These are phyloP conservation scores for Aspergillus saccharolyticus DNA, from an alignment of 495 filamentous ascomycete species.

Conservation along the genomic window DNA sequence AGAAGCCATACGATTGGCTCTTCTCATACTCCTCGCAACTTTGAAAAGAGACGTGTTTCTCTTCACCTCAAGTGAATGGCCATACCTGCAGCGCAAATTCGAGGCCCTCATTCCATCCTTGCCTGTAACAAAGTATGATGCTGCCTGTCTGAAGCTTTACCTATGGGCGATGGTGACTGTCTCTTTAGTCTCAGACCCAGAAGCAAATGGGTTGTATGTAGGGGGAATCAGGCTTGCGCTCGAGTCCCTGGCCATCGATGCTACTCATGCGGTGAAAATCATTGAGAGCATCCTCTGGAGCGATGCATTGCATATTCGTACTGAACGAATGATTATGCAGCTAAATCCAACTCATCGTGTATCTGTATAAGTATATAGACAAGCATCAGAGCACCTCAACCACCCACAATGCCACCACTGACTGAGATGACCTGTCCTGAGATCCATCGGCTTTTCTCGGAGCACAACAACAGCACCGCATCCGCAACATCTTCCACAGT, in stretches of 20 bases:
- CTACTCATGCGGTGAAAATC: background rate
- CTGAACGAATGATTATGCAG: background rate
- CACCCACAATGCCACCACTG: constrained; percentile 1
- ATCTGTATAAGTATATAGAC: background rate
- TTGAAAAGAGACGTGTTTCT: background rate
- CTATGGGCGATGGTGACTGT: background rate
- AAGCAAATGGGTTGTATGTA: background rate
- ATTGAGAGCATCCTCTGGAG: background rate
- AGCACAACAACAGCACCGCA: constrained; percentile 1
- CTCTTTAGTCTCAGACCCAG: background rate
- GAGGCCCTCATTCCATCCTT: background rate
- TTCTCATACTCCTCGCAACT: background rate
- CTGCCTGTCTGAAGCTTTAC: background rate
- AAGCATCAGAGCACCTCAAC: background rate
- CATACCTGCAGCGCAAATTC: background rate
- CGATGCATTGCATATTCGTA: background rate
- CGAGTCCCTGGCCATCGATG: background rate
- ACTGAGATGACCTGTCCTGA: constrained; percentile 1
- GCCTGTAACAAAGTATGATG: background rate
- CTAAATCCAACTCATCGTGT: background rate
- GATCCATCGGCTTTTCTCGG: constrained; percentile 1
- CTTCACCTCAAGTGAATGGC: background rate
- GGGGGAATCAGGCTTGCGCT: background rate
- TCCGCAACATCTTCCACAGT: constrained; percentile 2
- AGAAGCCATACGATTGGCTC: background rate